Percentiles rank a stretch among this genome's conserved stretches.
Evolutionary conservation across 371 early-diverging fungal species (phyloP).

Genomic region (Conidiobolus incongruus): DNA sequence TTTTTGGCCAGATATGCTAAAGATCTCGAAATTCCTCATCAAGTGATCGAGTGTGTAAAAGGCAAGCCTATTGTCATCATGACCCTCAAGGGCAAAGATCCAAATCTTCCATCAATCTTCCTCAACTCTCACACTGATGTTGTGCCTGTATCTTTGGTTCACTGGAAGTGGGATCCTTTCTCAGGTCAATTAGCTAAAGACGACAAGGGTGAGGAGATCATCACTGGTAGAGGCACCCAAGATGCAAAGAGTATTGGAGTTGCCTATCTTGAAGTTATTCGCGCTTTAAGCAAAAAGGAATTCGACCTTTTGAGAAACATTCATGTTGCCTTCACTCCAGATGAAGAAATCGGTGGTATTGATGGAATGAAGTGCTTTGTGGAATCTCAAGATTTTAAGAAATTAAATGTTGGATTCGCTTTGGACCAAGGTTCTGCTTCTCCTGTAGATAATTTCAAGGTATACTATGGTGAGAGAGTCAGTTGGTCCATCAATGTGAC

Average conservation of each 20-base stretch:
- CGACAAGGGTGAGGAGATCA: slow-evolving; percentile 23
- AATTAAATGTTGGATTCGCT: slow-evolving; percentile 42
- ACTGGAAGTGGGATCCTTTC: slow-evolving; percentile 52
- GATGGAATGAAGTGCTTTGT: slow-evolving; percentile 46
- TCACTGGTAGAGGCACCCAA: slow-evolving; percentile 57
- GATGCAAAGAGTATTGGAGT: slow-evolving; percentile 72
- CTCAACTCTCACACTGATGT: slow-evolving; percentile 71
- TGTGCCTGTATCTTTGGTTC: slow-evolving; percentile 37
- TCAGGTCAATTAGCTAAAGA: slow-evolving; percentile 26
- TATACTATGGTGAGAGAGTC: slow-evolving; percentile 57
- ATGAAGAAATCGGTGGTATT: slow-evolving; percentile 60
- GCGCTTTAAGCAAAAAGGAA: slow-evolving; percentile 21
- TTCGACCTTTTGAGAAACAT: slow-evolving; percentile 26
- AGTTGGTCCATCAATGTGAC: slow-evolving; percentile 15
- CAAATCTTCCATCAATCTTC: slow-evolving; percentile 23
- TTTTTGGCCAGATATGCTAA: slow-evolving; percentile 33
- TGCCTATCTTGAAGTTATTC: slow-evolving; percentile 42
- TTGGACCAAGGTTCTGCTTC: slow-evolving; percentile 58
- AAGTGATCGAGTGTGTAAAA: slow-evolving; percentile 12
- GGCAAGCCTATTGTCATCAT: slow-evolving; percentile 49
- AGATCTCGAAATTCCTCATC: slow-evolving; percentile 31
- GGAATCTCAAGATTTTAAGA: slow-evolving; percentile 27
- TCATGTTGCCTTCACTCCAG: slow-evolving; percentile 39
- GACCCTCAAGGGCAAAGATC: slow-evolving; percentile 25
- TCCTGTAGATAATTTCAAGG: slow-evolving; percentile 23